Conservation (phyloP, 169 alveolate genomes). For the Plasmodium reichenowi region DNA sequence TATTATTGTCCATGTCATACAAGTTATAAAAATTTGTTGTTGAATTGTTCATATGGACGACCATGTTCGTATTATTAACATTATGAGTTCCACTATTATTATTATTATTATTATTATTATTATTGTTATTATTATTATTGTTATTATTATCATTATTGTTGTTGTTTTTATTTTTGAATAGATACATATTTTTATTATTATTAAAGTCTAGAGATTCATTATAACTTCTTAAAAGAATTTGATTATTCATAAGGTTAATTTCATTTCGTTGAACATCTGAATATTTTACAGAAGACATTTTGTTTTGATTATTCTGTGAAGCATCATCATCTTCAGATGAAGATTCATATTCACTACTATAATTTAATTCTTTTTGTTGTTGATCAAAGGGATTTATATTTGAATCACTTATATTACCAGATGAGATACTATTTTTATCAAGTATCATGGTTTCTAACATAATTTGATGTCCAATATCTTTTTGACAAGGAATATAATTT, state of each 20-base stretch:
- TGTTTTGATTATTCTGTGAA: slow-evolving; percentile 10
- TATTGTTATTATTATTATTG: not conserved
- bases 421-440: slow-evolving; percentile 43
- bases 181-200: not conserved
- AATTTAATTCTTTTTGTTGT: not conserved
- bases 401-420: slow-evolving; percentile 8
- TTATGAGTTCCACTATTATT: not conserved
- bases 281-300: not conserved
- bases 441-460: slow-evolving; percentile 80
- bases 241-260: not conserved
- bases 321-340: not conserved
- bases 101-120: not conserved
- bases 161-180: not conserved
- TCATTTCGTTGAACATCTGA: slow-evolving; percentile 16
- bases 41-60: not conserved
- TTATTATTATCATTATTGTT: not conserved
- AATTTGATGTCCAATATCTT: slow-evolving; percentile 85
- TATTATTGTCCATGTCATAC: slow-evolving; percentile 5
- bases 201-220: not conserved
- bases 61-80: not conserved
- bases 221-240: not conserved
- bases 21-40: not conserved
- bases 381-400: not conserved
- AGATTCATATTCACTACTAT: not conserved
- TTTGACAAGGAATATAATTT: slow-evolving; percentile 81